Evolutionary conservation across 768 basidiomycete genomes (phyloP).

Genomic region (Tylopilus cervinicoccineus): DNA sequence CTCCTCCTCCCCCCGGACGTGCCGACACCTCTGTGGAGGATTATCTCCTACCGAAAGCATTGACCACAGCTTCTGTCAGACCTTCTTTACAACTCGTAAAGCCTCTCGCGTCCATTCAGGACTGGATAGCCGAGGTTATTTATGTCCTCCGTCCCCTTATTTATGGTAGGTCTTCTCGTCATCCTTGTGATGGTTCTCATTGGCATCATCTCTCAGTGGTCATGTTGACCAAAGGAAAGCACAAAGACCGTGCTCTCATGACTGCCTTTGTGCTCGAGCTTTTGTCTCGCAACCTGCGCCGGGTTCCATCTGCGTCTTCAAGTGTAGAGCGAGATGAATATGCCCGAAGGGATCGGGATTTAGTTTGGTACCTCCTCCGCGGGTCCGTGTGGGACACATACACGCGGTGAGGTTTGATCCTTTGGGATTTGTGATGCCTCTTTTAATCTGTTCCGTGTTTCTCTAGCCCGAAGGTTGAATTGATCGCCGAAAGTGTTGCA

Average conservation of each 20-base stretch:
- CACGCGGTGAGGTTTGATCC: conserved; percentile 51
- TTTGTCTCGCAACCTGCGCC: conserved; percentile 69
- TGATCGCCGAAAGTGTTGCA: conserved; percentile 51
- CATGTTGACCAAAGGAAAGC: conserved; percentile 22
- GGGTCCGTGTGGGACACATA: conserved; percentile 82
- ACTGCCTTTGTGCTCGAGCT: conserved; percentile 66
- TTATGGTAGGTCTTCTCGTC: conserved; percentile 52
- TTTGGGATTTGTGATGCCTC: conserved; percentile 1
- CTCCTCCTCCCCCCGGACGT: conserved; percentile 45
- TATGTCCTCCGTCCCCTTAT: conserved; percentile 70
- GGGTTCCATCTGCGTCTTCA: conserved; percentile 58
- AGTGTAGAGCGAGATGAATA: conserved; percentile 73
- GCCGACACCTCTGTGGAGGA: conserved; percentile 67
- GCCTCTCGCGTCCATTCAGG: conserved; percentile 55
- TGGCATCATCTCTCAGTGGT: conserved; percentile 13
- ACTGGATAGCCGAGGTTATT: conserved; percentile 73
- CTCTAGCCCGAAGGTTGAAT: conserved; percentile 73
- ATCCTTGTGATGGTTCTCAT: conserved; percentile 9
- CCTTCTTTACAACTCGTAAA: conserved; percentile 65
- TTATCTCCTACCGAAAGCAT: conserved; percentile 76
- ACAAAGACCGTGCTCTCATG: conserved; percentile 56
- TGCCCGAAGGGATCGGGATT: conserved; percentile 74
- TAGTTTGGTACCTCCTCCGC: conserved; percentile 81
- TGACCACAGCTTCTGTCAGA: conserved; percentile 69
- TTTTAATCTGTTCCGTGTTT: not conserved